Evolutionary conservation across 441 rosid species (phyloP).

Genomic region (Viola pubescens): DNA sequence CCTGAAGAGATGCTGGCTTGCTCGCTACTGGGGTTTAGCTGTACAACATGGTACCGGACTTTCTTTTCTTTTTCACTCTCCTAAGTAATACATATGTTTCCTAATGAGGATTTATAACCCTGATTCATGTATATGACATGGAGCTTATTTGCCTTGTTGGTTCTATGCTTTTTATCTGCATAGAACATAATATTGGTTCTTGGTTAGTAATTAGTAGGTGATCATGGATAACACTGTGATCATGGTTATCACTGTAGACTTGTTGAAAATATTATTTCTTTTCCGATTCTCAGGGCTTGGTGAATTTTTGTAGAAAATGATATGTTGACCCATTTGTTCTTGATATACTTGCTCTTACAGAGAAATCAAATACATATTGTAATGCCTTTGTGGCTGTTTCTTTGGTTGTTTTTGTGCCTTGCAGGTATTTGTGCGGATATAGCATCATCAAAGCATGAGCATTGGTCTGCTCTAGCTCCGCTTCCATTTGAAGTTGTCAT

Average conservation of each 20-base stretch:
- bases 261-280: background rate
- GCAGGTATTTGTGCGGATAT: slow-evolving; percentile 80
- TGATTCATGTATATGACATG: background rate
- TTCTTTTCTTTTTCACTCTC: slow-evolving; percentile 8
- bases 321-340: background rate
- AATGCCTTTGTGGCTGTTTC: slow-evolving; percentile 16
- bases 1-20: slow-evolving; percentile 99
- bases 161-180: background rate
- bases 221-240: background rate
- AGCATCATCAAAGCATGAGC: slow-evolving; percentile 69
- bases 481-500: slow-evolving; percentile 91
- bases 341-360: background rate
- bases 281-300: background rate
- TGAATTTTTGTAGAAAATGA: too few species aligned
- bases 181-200: background rate
- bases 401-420: slow-evolving; percentile 4
- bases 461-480: slow-evolving; percentile 94
- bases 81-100: background rate
- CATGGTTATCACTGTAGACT: background rate
- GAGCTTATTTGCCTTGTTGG: background rate
- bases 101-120: too few species aligned
- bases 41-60: slow-evolving; percentile 64
- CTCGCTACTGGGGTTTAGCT: slow-evolving; percentile 94
- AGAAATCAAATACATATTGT: slow-evolving; percentile 5
- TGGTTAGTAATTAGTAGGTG: background rate